Conservation (phyloP, 2,329 filamentous ascomycete species). For the Zymoseptoria passerinii region DNA sequence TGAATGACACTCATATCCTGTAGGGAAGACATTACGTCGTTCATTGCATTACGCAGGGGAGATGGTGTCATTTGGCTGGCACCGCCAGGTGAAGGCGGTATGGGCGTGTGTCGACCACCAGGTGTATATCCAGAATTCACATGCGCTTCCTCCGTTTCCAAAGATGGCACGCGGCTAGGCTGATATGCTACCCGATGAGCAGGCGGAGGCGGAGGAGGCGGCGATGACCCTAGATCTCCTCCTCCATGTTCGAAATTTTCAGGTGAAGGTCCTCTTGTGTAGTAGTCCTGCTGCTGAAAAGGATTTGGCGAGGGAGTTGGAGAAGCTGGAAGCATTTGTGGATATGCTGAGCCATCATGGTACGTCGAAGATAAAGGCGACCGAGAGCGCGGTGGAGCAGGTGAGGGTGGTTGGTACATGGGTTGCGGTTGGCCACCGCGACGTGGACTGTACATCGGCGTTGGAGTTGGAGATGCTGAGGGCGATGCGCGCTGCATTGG, state of each 20-base stretch:
- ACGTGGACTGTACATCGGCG: slow-evolving; percentile 25
- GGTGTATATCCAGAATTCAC: slow-evolving; percentile 42
- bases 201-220: slow-evolving; percentile 78
- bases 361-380: slow-evolving; percentile 36
- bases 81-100: slow-evolving; percentile 58
- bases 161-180: slow-evolving; percentile 42
- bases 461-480: slow-evolving; percentile 35
- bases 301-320: slow-evolving; percentile 25
- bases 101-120: slow-evolving; percentile 50
- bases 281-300: slow-evolving; percentile 16
- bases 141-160: slow-evolving; percentile 22
- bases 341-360: slow-evolving; percentile 28
- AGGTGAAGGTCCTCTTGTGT: slow-evolving; percentile 16
- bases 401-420: slow-evolving; percentile 30
- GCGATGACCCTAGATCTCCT: slow-evolving; percentile 51
- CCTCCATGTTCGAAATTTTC: slow-evolving; percentile 25
- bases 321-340: slow-evolving; percentile 22
- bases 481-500: slow-evolving; percentile 17
- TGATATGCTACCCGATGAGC: slow-evolving; percentile 57
- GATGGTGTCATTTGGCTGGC: slow-evolving; percentile 60
- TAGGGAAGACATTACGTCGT: slow-evolving; percentile 92
- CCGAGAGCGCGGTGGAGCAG: slow-evolving; percentile 32
- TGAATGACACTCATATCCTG: slow-evolving; percentile 68
- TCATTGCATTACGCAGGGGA: slow-evolving; percentile 88
- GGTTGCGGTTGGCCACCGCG: slow-evolving; percentile 24